A percentile compares a stretch with the other conserved stretches of the same genome.
phyloP scores from a whole-genome alignment of 768 basidiomycete genomes.

The Hericium rajendrae region DNA sequence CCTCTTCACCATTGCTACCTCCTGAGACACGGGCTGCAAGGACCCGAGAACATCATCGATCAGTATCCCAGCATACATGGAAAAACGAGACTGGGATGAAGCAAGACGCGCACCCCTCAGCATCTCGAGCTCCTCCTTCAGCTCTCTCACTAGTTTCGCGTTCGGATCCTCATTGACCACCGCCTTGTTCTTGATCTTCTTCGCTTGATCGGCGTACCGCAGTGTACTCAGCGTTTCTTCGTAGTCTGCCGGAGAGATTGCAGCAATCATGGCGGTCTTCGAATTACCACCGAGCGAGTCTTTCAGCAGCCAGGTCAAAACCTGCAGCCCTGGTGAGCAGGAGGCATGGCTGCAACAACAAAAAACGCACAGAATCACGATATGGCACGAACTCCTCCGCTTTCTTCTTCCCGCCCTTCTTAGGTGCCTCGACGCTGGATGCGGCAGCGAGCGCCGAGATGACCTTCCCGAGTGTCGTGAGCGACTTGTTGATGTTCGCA shows the following conservation, averaged over 20 bases:
- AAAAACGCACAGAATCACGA: conserved; percentile 76
- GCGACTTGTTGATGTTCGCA: conserved; percentile 96
- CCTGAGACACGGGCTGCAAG: conserved; percentile 62
- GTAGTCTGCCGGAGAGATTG: conserved; percentile 97
- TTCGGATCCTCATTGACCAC: conserved; percentile 99
- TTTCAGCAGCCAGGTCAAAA: conserved; percentile 96
- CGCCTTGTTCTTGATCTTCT: conserved; percentile 99
- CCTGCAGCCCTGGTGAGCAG: conserved; percentile 32
- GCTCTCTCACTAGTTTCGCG: conserved; percentile 94
- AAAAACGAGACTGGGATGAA: too few species aligned
- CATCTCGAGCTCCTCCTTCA: conserved; percentile 95
- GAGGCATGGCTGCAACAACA: not conserved
- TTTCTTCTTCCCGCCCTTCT: conserved; percentile 65
- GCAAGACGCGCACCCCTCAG: conserved; percentile 50
- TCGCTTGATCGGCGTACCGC: conserved; percentile 96
- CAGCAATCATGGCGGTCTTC: conserved; percentile 99
- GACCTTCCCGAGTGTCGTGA: conserved; percentile 96
- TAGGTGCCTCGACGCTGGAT: conserved; percentile 44
- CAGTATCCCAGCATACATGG: too few species aligned
- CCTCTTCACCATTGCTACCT: conserved; percentile 50
- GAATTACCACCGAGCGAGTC: conserved; percentile 96
- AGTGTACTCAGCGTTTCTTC: conserved; percentile 95
- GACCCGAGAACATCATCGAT: not conserved
- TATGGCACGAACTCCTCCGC: conserved; percentile 93
- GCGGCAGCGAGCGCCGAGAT: conserved; percentile 76